phyloP scores from a whole-genome alignment of 2,329 filamentous ascomycete species.

The Colletotrichum zoysiae region DNA sequence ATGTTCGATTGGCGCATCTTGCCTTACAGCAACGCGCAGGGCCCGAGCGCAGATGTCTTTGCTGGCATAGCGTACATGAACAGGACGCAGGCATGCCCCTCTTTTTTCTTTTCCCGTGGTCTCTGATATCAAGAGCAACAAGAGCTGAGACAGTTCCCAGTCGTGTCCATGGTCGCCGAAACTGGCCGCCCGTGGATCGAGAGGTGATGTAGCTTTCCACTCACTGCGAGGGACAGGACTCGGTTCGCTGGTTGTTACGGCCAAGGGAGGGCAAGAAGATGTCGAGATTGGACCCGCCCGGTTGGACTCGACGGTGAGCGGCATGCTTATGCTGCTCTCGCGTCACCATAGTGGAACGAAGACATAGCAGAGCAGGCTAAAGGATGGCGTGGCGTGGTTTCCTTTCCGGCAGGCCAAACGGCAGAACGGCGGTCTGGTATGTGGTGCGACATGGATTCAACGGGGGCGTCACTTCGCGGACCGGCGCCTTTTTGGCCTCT shows the following conservation, averaged over 20 bases:
- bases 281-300: conserved; percentile 22
- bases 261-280: conserved; percentile 1
- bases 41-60: conserved; percentile 39
- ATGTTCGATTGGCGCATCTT: conserved; percentile 41
- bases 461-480: conserved; percentile 10
- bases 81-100: conserved; percentile 25
- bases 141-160: not conserved
- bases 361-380: not conserved
- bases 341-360: conserved; percentile 2
- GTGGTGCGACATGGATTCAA: conserved; percentile 29
- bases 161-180: conserved; percentile 22
- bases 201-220: not conserved
- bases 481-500: conserved; percentile 6
- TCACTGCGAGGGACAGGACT: not conserved
- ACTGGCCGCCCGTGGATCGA: conserved; percentile 18
- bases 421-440: conserved; percentile 38
- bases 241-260: conserved; percentile 11
- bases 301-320: conserved; percentile 26
- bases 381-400: conserved; percentile 27
- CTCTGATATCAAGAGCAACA: conserved; percentile 28
- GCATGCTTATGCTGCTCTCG: conserved; percentile 7
- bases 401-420: conserved; percentile 26
- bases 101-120: conserved; percentile 12
- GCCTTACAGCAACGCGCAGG: conserved; percentile 31
- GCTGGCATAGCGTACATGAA: conserved; percentile 40